These are phyloP conservation scores for Nidularia pulvinata DNA, from an alignment of 768 basidiomycete genomes.

Conservation along the genomic window DNA sequence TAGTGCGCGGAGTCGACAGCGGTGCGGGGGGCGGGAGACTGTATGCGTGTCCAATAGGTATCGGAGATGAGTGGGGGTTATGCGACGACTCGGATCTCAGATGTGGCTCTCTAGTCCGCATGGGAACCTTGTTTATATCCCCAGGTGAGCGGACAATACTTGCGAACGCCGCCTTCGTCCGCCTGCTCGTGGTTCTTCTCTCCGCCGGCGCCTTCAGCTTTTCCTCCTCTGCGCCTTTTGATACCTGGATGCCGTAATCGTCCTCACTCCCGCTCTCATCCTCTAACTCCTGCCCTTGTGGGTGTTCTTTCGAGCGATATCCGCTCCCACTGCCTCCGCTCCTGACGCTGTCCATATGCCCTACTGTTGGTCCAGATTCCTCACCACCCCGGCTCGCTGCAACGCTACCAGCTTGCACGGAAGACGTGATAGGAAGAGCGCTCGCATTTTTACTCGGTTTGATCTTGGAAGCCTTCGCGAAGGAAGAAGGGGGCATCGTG, in stretches of 20 bases:
- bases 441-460: slow-evolving; percentile 55
- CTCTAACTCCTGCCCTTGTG: slow-evolving; percentile 66
- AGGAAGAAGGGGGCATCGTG: slow-evolving; percentile 1
- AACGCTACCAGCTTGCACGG: slow-evolving; percentile 27
- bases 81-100: not conserved
- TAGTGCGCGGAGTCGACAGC: slow-evolving; percentile 85
- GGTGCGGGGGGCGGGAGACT: slow-evolving; percentile 65
- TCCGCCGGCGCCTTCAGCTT: slow-evolving; percentile 58
- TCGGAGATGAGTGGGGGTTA: slow-evolving; percentile 34
- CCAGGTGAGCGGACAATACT: not conserved
- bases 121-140: slow-evolving; percentile 18
- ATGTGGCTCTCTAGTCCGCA: slow-evolving; percentile 14
- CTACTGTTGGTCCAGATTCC: not conserved
- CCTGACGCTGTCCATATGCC: not conserved
- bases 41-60: slow-evolving; percentile 66
- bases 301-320: slow-evolving; percentile 67
- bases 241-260: slow-evolving; percentile 49
- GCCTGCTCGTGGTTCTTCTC: slow-evolving; percentile 22
- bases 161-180: not conserved
- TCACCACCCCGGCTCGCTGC: slow-evolving; percentile 1
- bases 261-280: slow-evolving; percentile 57
- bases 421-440: slow-evolving; percentile 53
- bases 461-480: slow-evolving; percentile 27
- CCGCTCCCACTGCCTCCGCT: slow-evolving; percentile 17
- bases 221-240: slow-evolving; percentile 70